phyloP scores from a whole-genome alignment of 2,329 filamentous ascomycete genomes.

The Neophaeococcomyces aloes region DNA sequence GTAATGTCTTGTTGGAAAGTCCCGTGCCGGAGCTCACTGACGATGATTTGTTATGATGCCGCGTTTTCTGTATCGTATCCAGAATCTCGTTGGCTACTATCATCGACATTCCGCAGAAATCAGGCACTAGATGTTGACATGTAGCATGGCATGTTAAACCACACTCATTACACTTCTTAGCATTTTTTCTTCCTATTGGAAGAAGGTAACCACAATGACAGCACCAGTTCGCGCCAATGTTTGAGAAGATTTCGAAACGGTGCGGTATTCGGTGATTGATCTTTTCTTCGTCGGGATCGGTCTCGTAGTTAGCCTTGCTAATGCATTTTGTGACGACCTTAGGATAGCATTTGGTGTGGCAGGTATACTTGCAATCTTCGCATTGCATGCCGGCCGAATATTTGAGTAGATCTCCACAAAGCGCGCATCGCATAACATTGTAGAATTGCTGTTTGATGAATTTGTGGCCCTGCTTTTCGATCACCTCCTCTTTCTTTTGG shows the following conservation, averaged over 20 bases:
- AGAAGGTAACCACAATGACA: constrained; percentile 96
- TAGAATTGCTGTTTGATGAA: constrained; percentile 98
- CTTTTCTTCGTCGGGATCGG: constrained; percentile 96
- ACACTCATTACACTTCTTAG: constrained; percentile 86
- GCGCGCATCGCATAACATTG: constrained; percentile 99
- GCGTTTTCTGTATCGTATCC: constrained; percentile 71
- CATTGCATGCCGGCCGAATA: constrained; percentile 99
- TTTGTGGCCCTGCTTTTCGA: constrained; percentile 99
- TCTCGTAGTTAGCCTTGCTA: constrained; percentile 97
- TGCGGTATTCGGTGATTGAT: constrained; percentile 99
- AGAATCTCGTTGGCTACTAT: constrained; percentile 89
- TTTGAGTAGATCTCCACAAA: constrained; percentile 96
- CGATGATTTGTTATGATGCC: constrained; percentile 54
- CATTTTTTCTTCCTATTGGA: constrained; percentile 89
- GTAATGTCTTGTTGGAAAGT: constrained; percentile 57
- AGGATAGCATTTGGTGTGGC: constrained; percentile 91
- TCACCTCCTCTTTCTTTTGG: constrained; percentile 93
- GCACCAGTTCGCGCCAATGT: constrained; percentile 98
- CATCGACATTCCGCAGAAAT: constrained; percentile 99
- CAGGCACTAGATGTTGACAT: constrained; percentile 89
- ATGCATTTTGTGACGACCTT: constrained; percentile 99
- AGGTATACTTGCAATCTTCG: constrained; percentile 98
- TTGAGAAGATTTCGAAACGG: constrained; percentile 91
- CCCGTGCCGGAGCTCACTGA: constrained; percentile 39
- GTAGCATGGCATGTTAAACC: constrained; percentile 79